Base-by-base conservation (phyloP, 1,139 yeast species). In the Oligophagozyma castellii region DNA sequence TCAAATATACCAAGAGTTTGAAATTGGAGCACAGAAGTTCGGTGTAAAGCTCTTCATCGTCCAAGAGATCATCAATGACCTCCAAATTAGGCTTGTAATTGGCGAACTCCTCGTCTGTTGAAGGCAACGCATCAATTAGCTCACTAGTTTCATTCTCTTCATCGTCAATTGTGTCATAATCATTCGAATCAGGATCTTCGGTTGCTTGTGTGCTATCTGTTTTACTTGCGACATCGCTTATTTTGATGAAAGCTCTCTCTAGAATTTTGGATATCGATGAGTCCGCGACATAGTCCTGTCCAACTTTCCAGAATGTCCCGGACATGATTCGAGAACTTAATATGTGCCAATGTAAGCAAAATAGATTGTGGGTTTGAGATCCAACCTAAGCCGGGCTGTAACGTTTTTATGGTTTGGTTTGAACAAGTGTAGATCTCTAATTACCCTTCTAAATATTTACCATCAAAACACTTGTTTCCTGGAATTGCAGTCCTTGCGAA, bases 271-370 rank as follows among this genome's bases (percentile, higher is more conserved):
- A 73, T 33, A 86, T 73, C 35, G 79, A 70, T 6, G 86, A 73
- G 27, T 74, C 70, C 29, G 83, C 71, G 29, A 84, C 70, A 53
- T 79, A 79, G 38, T 83, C 89, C 53, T 76, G 79, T 33, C 86
- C 81, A 56, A 81, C 79, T 54, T 81, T 77, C 96, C 96, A 86
- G 55, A 84, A 86, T 25, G 89, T 70, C 19, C 80, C 78, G 3
- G 86, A 74, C 89, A 76, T 76, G 30, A 16, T 37, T 18, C n/a
- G n/a, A n/a, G n/a, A n/a, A n/a, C n/a, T n/a, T n/a, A n/a, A n/a
- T n/a, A n/a, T n/a, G n/a, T n/a, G n/a, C n/a, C n/a, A n/a, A n/a
- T n/a, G n/a, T n/a, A n/a, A n/a, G n/a, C n/a, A n/a, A n/a, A n/a
- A n/a, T n/a, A n/a, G n/a, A n/a, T n/a, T n/a, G n/a, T n/a, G n/a